Evolutionary conservation across 805 yeast species (phyloP).

Genomic region (Candida quercuum): DNA sequence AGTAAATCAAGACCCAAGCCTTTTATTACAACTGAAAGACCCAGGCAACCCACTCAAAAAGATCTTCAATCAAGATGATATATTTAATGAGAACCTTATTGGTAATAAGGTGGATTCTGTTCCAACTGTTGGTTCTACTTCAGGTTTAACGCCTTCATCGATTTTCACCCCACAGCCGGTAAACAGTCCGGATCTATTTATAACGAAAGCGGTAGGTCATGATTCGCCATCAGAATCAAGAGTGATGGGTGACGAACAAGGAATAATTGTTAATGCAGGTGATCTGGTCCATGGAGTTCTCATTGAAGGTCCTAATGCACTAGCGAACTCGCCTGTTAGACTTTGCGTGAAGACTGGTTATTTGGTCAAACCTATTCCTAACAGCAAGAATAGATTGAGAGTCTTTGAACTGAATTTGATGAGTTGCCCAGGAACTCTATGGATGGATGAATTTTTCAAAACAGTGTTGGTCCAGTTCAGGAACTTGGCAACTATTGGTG

Average conservation of each 20-base stretch:
- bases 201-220: slow-evolving; percentile 5
- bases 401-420: slow-evolving; percentile 60
- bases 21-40: slow-evolving; percentile 29
- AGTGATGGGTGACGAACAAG: slow-evolving; percentile 6
- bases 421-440: slow-evolving; percentile 69
- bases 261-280: slow-evolving; percentile 39
- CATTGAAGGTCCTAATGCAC: slow-evolving; percentile 55
- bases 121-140: slow-evolving; percentile 23
- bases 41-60: slow-evolving; percentile 29
- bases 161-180: slow-evolving; percentile 23
- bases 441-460: slow-evolving; percentile 48
- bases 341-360: slow-evolving; percentile 70
- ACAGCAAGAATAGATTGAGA: slow-evolving; percentile 25
- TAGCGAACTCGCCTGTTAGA: slow-evolving; percentile 66
- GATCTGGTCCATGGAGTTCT: slow-evolving; percentile 52
- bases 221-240: slow-evolving; percentile 17
- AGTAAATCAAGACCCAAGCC: slow-evolving; percentile 54
- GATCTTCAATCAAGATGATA: slow-evolving; percentile 23
- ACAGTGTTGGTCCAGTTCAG: slow-evolving; percentile 56
- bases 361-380: slow-evolving; percentile 37
- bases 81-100: slow-evolving; percentile 8
- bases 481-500: slow-evolving; percentile 40
- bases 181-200: slow-evolving; percentile 23
- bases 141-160: slow-evolving; percentile 22
- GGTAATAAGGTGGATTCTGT: slow-evolving; percentile 6